Conservation (phyloP, 306 rosid species). For the Gynostemma pentaphyllum region DNA sequence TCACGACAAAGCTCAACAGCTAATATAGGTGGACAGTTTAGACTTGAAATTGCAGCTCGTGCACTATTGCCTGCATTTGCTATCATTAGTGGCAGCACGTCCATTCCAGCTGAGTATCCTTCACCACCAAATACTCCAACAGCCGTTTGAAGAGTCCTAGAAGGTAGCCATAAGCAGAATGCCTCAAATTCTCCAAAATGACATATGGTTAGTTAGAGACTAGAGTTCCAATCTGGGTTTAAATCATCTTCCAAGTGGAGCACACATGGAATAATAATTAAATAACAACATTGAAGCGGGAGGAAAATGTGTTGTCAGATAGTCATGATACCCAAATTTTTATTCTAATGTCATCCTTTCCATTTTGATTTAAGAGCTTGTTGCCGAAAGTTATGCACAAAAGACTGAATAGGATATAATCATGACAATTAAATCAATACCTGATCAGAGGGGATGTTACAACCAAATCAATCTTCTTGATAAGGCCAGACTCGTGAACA, state of each 20-base stretch:
- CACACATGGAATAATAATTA: neutral
- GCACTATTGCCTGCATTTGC: constrained; percentile 30
- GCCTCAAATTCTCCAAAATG: constrained; percentile 4
- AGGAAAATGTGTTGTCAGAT: neutral
- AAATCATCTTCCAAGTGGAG: neutral
- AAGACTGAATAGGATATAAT: neutral
- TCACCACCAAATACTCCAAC: constrained; percentile 42
- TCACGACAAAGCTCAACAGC: constrained; percentile 37
- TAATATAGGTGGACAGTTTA: constrained; percentile 30
- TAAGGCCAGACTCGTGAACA: constrained; percentile 30
- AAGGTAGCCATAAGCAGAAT: constrained; percentile 4
- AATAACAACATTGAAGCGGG: neutral
- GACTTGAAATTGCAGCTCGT: constrained; percentile 30
- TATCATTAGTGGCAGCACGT: constrained; percentile 27
- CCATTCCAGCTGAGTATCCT: constrained; percentile 26
- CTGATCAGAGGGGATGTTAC: constrained; percentile 36
- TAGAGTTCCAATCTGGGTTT: neutral
- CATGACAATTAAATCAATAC: constrained; percentile 14
- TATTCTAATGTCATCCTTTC: neutral
- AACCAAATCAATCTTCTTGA: constrained; percentile 36
- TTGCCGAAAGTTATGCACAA: neutral
- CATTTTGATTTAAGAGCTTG: no score
- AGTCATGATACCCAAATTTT: neutral
- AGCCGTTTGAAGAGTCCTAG: constrained; percentile 37
- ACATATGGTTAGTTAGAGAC: neutral